phyloP scores from a whole-genome alignment of 768 basidiomycete species.

The Leccinum rimulosum region DNA sequence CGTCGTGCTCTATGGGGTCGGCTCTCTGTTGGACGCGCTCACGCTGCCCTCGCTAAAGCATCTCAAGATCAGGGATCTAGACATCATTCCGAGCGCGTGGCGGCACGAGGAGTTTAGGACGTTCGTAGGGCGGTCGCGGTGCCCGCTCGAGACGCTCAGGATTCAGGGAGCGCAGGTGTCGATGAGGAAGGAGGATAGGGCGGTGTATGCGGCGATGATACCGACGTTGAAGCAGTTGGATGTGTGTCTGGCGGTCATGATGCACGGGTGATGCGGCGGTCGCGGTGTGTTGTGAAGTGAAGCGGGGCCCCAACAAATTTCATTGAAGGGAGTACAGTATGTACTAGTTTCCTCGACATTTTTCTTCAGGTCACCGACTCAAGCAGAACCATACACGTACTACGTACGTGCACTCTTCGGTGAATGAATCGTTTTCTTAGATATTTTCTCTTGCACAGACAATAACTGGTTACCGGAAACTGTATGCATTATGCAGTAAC shows the following conservation, averaged over 20 bases:
- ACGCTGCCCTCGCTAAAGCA: slow-evolving; percentile 13
- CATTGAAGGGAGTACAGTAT: too few species aligned
- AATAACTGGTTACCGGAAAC: too few species aligned
- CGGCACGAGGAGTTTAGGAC: slow-evolving; percentile 10
- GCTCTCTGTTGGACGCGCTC: slow-evolving; percentile 10
- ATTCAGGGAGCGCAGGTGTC: slow-evolving; percentile 11
- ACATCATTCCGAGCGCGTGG: slow-evolving; percentile 18
- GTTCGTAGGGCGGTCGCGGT: slow-evolving; percentile 21
- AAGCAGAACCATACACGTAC: too few species aligned
- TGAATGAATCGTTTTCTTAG: too few species aligned
- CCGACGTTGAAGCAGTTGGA: slow-evolving; percentile 21
- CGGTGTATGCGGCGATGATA: slow-evolving; percentile 11
- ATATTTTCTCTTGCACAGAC: too few species aligned
- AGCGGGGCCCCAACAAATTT: too few species aligned
- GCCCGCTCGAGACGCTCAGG: slow-evolving; percentile 19
- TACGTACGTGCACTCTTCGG: too few species aligned
- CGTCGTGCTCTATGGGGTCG: slow-evolving; percentile 2
- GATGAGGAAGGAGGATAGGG: slow-evolving; percentile 15
- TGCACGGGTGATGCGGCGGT: not conserved
- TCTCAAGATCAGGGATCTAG: slow-evolving; percentile 14
- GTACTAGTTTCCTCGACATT: too few species aligned
- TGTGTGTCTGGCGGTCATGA: slow-evolving; percentile 10
- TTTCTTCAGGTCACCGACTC: too few species aligned
- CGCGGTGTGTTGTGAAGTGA: not conserved
- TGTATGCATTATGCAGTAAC: too few species aligned